phyloP scores from a whole-genome alignment of 768 basidiomycete genomes.

The Hortiboletus flavorubellus region DNA sequence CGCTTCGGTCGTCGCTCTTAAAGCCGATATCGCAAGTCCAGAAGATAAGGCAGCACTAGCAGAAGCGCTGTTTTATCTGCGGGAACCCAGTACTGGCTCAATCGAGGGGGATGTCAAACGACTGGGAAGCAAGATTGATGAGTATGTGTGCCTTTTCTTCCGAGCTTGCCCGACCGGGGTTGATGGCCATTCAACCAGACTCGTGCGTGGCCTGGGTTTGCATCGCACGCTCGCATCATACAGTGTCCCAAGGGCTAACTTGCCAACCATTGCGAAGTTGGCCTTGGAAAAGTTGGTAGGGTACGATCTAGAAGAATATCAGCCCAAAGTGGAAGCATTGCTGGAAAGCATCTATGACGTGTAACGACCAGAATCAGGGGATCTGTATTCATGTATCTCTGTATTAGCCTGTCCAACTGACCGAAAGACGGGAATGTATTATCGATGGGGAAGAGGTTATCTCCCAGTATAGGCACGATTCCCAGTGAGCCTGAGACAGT shows the following conservation, averaged over 20 bases:
- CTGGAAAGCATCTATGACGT: conserved; percentile 44
- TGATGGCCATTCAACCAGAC: conserved; percentile 36
- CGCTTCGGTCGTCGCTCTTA: conserved; percentile 56
- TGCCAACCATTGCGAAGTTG: conserved; percentile 47
- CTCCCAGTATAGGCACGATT: not conserved
- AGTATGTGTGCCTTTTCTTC: conserved; percentile 37
- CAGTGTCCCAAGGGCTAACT: conserved; percentile 57
- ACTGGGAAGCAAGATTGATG: conserved; percentile 51
- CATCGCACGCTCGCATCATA: conserved; percentile 56
- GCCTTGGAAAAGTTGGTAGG: conserved; percentile 7
- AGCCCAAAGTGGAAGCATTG: conserved; percentile 43
- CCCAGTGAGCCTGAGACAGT: too few relatives aligned
- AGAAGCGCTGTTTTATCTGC: conserved; percentile 53
- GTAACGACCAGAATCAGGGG: not conserved
- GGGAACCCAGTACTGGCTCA: conserved; percentile 58
- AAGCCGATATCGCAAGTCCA: conserved; percentile 54
- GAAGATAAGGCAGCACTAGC: conserved; percentile 63
- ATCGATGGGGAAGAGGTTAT: not conserved
- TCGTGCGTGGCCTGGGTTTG: conserved; percentile 58
- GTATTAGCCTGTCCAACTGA: not conserved
- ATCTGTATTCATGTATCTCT: not conserved
- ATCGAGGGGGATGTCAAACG: conserved; percentile 58
- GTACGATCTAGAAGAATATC: conserved; percentile 35
- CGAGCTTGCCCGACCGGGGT: not conserved
- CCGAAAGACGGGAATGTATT: not conserved